Base-by-base conservation (phyloP, 2,329 filamentous ascomycete genomes). In the Sarocladium brachiariae region DNA sequence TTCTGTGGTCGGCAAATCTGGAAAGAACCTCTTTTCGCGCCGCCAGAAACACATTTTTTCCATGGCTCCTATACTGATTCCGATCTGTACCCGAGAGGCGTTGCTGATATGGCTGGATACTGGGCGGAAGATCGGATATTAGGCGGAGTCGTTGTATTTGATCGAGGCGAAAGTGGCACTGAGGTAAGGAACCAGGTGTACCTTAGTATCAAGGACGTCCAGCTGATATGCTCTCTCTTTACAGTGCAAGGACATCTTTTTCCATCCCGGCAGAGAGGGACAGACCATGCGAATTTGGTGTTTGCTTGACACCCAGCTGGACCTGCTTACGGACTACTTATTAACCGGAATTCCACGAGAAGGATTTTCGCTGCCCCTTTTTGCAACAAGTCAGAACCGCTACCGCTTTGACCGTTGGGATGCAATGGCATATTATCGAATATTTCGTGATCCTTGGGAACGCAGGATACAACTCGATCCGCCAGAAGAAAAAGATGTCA, bases 51-150 rank as follows among this genome's bases (percentile, higher is more conserved):
- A 16, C 33, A 35, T 16, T 49, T 49, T 31, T 18, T 35, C 18
- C 46, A 49, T 33, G 18, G 9, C n/a, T 27, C 16, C 2, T 51
- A 48, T 24, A 37, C 34, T 8, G 37, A 64, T 49, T 31, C 8
- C 11, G 50, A 56, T 37, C 51, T 55, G 35, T 68, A 66, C 39
- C 56, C 58, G 6, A 49, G 53, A 38, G 56, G 57, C 8, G 11
- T 56, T 27, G 54, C 56, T 14, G 56, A 59, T 51, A 35, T 58
- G 14, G 57, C 56, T 13, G 63, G 57, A 9, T 65, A 62, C 49
- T 64, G 59, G 63, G 61, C 59, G 8, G 61, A 65, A 50, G 52
- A 52, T 9, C 54, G 59, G 25, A 60, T 64, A 46, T 53, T 65
- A 27, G 62, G 60, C 10, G 63, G 62, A 6, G 63, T 65, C 2